Conservation (phyloP, 2,329 filamentous ascomycete genomes). For the Fusarium xylarioides region DNA sequence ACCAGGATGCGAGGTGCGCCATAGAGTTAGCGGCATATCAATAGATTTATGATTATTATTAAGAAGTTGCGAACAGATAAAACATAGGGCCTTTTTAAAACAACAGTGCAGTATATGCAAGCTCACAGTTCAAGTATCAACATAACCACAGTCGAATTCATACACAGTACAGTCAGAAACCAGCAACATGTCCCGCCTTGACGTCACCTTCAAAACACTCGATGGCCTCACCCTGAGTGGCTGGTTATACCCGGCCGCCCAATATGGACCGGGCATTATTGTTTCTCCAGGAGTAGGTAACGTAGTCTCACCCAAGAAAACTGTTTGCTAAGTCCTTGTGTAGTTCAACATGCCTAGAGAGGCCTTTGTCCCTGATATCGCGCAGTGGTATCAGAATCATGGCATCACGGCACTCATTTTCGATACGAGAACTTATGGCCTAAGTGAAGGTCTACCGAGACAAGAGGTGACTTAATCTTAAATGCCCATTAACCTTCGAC, state of each 20-base stretch:
- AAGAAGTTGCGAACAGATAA: neutral
- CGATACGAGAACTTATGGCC: neutral
- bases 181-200: neutral
- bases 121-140: neutral
- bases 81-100: neutral
- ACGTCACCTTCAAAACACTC: neutral
- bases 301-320: accelerated
- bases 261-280: neutral
- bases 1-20: neutral
- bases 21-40: neutral
- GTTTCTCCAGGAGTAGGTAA: neutral
- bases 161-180: neutral
- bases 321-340: neutral
- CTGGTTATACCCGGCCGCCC: neutral
- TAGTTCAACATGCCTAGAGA: neutral
- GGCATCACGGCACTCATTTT: neutral
- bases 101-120: neutral
- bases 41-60: neutral
- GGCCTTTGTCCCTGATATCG: neutral
- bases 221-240: neutral
- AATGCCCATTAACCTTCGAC: accelerated
- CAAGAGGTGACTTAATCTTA: neutral
- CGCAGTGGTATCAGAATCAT: neutral
- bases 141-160: neutral
- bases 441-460: neutral